These are phyloP conservation scores for Lolium multiflorum DNA, from an alignment of 176 grass and related monocot species.

Conservation along the genomic window DNA sequence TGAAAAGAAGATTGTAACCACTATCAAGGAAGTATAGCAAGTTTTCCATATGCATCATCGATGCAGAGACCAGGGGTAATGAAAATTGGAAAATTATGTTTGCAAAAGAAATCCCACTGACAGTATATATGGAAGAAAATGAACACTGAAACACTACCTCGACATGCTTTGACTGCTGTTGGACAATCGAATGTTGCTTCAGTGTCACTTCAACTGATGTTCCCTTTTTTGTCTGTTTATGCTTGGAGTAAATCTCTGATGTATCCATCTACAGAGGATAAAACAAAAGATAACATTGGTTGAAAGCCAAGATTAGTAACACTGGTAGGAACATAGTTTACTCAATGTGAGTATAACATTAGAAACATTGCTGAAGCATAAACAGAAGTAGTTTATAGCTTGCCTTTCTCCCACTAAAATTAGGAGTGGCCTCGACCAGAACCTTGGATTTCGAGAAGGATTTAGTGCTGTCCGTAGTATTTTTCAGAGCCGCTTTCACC, in stretches of 20 bases:
- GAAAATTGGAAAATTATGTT: not conserved
- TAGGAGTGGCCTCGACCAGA: slow-evolving; percentile 55
- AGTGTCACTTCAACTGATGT: slow-evolving; percentile 62
- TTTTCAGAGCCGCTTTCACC: slow-evolving; percentile 78
- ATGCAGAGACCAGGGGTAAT: not conserved
- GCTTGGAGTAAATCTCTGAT: slow-evolving; percentile 58
- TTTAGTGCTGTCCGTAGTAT: slow-evolving; percentile 62
- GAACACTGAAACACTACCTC: slow-evolving; percentile 62
- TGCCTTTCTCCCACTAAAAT: slow-evolving; percentile 73
- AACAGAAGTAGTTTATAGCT: slow-evolving; percentile 36
- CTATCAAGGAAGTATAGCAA: not conserved
- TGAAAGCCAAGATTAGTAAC: slow-evolving; percentile 37
- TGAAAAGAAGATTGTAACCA: slow-evolving; percentile 14
- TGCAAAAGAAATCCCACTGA: not conserved
- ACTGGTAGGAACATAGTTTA: slow-evolving; percentile 19
- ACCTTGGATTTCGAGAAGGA: slow-evolving; percentile 92
- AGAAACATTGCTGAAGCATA: slow-evolving; percentile 36
- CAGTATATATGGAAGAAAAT: slow-evolving; percentile 20
- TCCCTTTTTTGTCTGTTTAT: slow-evolving; percentile 67
- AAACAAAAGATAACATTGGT: slow-evolving; percentile 36
- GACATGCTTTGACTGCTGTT: slow-evolving; percentile 81
- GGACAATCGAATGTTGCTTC: slow-evolving; percentile 72
- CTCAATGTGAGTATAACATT: not conserved
- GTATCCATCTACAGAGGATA: slow-evolving; percentile 64
- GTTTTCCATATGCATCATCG: not conserved